Base-by-base conservation (phyloP, 768 basidiomycete genomes). In the Termitomyces sp. region DNA sequence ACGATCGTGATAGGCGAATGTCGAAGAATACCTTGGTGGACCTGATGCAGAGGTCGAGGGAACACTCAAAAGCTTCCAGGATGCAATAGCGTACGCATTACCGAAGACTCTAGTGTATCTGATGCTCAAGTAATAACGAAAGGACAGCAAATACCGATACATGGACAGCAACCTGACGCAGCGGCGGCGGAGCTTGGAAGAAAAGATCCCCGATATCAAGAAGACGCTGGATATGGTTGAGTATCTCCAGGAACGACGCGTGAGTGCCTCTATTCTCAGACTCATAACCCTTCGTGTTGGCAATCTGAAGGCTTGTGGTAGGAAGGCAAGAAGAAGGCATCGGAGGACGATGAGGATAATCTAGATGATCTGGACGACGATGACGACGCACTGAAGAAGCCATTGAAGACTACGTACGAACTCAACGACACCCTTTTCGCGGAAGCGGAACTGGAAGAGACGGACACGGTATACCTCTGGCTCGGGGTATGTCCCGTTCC, bases 141-240 rank as follows among this genome's bases (percentile, higher is more conserved):
- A 79, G 79, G 71, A 68, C 76, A 99, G 96, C 65, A 98, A 99
- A 80, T 98, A 99, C 79, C 89, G 91, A 50, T 98, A 96, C 75
- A 98, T 99, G 96, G 96, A 98, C 64, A 76, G 84, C 16, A 95
- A 86, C 68, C 78, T 95, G 49, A 77, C 86, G 6, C 89, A 93
- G 67, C 83, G 95, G 46, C 80, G 89, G 53, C 80, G 80, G 52
- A 85, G 88, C 18, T 79, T 98, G 5, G 89, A 95, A 64, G 91
- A 93, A 60, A 98, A 99, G 80, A 95, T 98, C 37, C 95, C 96
- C 0, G 97, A 99, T 71, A 93, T 98, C 67, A 84, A 83, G 66
- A 94, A 95, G 76, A 98, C 95, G 2, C 74, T 99, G 43, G 80
- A 80, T 61, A 96, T 98, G 84, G 93, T 98, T 22, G 85, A 89